Base-by-base conservation (phyloP, 805 yeast species). In the Clavispora asparagi region DNA sequence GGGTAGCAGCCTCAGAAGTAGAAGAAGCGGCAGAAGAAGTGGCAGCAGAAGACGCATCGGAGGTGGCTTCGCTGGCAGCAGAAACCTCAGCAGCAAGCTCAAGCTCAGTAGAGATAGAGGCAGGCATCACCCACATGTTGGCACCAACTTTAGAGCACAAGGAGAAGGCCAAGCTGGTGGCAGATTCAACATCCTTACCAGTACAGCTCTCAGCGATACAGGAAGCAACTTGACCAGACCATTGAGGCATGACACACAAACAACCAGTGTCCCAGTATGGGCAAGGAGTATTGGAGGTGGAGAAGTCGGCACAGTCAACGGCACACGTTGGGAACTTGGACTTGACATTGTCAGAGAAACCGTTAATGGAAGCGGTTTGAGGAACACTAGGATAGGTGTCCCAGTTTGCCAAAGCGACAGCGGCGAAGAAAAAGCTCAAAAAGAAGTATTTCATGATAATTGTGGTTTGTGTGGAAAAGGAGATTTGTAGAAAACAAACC, bases 241-340 rank as follows among this genome's bases (percentile, higher is more conserved):
- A 73, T 49, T 66, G 71, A 13, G 76, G 72, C 75, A 74, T 71
- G 28, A 73, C 74, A 55, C 78, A 74, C 41, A 74, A 63, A 50
- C 79, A 74, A 8, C 79, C 79, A 27, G 78, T 71, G 52, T 74
- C 79, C 78, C 78, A 74, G 57, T 74, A 72, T 40, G 79, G 79
- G 52, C 79, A 74, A 19, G 78, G 78, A 6, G 79, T 75, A 43
- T 67, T 71, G 31, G 62, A 59, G 11, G 70, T 64, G 26, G 62
- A 55, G 33, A 57, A 50, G 41, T 67, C 57, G 14, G 69, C 76
- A 59, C 79, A 74, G 4, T 59, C 51, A 44, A 59, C 48, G 33
- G 79, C 79, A 59, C 79, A 75, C 1, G 54, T 40, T 27, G 79
- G 79, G 27, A 74, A 57, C 7, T 52, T 44, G 26, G 52, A 55